Evolutionary conservation across 768 basidiomycete species (phyloP).

Genomic region (Kwoniella botswanensis): DNA sequence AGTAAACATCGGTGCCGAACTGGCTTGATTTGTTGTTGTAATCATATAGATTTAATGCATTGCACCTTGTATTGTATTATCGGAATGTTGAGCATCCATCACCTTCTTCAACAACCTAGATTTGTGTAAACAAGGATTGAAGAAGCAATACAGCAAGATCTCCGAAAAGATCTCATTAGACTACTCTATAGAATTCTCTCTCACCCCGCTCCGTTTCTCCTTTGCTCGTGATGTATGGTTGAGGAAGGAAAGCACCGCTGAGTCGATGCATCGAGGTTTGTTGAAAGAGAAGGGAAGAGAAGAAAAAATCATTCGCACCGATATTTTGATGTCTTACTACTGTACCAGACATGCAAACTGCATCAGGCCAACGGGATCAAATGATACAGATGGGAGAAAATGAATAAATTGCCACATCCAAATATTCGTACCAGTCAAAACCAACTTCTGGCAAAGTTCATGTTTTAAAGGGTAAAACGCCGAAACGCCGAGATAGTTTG

Average conservation of each 20-base stretch:
- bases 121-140: background rate
- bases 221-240: constrained; percentile 16
- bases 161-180: background rate
- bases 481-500: constrained; percentile 9
- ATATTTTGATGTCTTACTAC: background rate
- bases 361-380: constrained; percentile 14
- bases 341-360: background rate
- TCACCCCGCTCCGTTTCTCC: constrained; percentile 56
- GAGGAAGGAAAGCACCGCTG: constrained; percentile 39
- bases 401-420: constrained; percentile 2
- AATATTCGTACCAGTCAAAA: background rate
- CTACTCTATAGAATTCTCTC: constrained; percentile 18
- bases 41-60: background rate
- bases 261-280: constrained; percentile 47
- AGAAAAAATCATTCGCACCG: constrained; percentile 23
- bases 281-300: constrained; percentile 12
- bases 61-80: background rate
- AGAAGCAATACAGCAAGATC: background rate
- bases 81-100: background rate
- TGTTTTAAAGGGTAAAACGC: constrained; percentile 4
- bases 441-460: background rate
- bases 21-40: background rate
- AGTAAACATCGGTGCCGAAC: background rate
- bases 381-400: constrained; percentile 16
- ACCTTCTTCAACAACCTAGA: background rate